These are phyloP conservation scores for Pyricularia sp. DNA, from an alignment of 2,329 filamentous ascomycete genomes.

Conservation along the genomic window DNA sequence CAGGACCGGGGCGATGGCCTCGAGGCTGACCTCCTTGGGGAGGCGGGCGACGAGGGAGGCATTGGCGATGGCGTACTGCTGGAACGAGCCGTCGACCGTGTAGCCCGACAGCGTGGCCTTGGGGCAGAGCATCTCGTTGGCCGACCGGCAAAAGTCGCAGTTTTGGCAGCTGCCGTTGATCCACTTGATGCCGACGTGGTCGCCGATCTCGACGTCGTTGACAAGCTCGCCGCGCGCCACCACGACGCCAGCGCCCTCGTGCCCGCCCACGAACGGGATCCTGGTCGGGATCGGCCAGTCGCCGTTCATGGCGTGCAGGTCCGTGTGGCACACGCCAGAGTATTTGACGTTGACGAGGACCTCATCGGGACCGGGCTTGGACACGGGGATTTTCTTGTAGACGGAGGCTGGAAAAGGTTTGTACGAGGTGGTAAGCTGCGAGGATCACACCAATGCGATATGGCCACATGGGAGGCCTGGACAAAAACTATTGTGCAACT, in stretches of 20 bases:
- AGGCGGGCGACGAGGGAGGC: constrained; percentile 74
- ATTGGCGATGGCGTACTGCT: constrained; percentile 83
- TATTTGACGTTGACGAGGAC: constrained; percentile 32
- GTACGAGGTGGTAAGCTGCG: neutral
- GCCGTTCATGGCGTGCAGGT: constrained; percentile 65
- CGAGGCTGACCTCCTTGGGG: constrained; percentile 62
- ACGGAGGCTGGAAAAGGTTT: constrained; percentile 33
- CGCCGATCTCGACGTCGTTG: constrained; percentile 65
- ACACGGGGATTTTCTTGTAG: constrained; percentile 75
- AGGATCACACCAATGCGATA: no score
- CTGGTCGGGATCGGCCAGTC: constrained; percentile 81
- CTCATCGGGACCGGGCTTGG: constrained; percentile 33
- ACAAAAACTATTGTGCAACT: neutral
- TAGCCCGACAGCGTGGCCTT: constrained; percentile 71
- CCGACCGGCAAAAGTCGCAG: constrained; percentile 71
- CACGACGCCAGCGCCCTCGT: constrained; percentile 70
- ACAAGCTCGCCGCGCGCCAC: constrained; percentile 70
- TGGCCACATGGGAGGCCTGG: neutral
- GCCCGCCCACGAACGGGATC: constrained; percentile 72
- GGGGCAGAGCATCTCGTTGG: constrained; percentile 73
- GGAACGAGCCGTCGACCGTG: constrained; percentile 86
- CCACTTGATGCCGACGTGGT: constrained; percentile 86
- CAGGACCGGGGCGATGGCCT: constrained; percentile 63
- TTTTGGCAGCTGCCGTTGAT: constrained; percentile 74
- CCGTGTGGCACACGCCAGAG: constrained; percentile 62